Base-by-base conservation (phyloP, 225 moss, liverwort and hornwort genomes). In the Lunularia cruciata region DNA sequence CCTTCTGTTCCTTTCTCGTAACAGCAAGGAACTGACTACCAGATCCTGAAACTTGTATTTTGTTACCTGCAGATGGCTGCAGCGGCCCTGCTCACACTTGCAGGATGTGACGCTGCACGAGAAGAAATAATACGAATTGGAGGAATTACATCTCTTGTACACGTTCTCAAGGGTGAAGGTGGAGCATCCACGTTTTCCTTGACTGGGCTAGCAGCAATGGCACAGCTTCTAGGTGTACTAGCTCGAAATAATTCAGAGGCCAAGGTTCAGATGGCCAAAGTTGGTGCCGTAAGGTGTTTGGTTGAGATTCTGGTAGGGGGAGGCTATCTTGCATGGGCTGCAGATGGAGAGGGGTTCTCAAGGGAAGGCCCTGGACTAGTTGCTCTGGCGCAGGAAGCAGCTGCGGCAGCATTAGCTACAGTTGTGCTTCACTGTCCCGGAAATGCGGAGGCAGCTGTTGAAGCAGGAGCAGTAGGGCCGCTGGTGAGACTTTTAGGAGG, bases 151-250 rank as follows among this genome's bases (percentile, higher is more conserved):
- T 80, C 84, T 2, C 63, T 92, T 51, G 81, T 92, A 30, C 85
- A 76, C 65, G 75, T 87, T 35, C 79, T 92, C 8, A 78, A 57
- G 34, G 76, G 77, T 28, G 79, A 89, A 67, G 67, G 81, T 7
- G 82, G 81, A 33, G 31, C 76, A 42, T 74, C 47, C 3, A 62
- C 66, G 13, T 84, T 89, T 78, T 92, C 91, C 22, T 37, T 85
- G 3, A 89, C 72, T 76, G 87, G 91, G 0, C 73, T 92, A 39
- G 91, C 87, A 46, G 87, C 89, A 28, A 84, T 92, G 81, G 87
- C 82, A 36, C 89, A 92, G 26, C 62, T 92, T 37, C 6, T 92
- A 51, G 91, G 91, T 31, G 76, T 92, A 23, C 52, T 92, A 48
- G 89, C 84, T 0, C 75, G 85, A 0, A 83, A 84, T n/a, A 87